phyloP scores from a whole-genome alignment of 495 filamentous ascomycete genomes.

The Choiromyces venosus region DNA sequence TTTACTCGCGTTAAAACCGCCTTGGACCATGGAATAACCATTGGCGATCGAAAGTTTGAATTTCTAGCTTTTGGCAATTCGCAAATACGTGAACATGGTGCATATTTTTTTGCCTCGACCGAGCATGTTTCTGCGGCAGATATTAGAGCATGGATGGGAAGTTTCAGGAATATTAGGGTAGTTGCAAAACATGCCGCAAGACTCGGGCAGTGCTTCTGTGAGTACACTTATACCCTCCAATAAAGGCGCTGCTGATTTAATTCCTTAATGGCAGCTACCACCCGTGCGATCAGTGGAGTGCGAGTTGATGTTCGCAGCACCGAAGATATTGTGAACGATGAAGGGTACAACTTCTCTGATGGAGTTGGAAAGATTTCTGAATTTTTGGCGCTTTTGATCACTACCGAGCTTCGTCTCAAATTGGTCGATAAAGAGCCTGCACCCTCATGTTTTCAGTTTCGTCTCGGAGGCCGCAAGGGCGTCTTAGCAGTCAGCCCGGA shows the following conservation, averaged over 20 bases:
- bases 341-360: constrained; percentile 80
- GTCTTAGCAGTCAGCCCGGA: constrained; percentile 64
- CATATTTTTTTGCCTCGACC: constrained; percentile 75
- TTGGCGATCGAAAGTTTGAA: constrained; percentile 75
- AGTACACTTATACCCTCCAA: constrained; percentile 7
- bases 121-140: constrained; percentile 57
- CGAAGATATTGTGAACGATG: constrained; percentile 48
- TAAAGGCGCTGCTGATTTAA: constrained; percentile 13
- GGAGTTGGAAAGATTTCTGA: constrained; percentile 88
- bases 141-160: constrained; percentile 89
- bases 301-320: constrained; percentile 47
- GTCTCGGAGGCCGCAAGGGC: constrained; percentile 86
- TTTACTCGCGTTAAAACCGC: constrained; percentile 68
- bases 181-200: constrained; percentile 82
- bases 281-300: constrained; percentile 57
- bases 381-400: constrained; percentile 65
- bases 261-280: constrained; percentile 54
- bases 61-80: constrained; percentile 96
- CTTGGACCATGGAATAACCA: constrained; percentile 68
- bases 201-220: constrained; percentile 83
- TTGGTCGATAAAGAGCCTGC: constrained; percentile 49
- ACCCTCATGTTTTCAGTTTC: constrained; percentile 86
- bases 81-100: constrained; percentile 85
- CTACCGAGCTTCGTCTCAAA: constrained; percentile 52
- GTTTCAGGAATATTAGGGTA: constrained; percentile 68